Evolutionary conservation across 2,329 filamentous ascomycete species (phyloP).

Genomic region (Tolypocladium inflatum): DNA sequence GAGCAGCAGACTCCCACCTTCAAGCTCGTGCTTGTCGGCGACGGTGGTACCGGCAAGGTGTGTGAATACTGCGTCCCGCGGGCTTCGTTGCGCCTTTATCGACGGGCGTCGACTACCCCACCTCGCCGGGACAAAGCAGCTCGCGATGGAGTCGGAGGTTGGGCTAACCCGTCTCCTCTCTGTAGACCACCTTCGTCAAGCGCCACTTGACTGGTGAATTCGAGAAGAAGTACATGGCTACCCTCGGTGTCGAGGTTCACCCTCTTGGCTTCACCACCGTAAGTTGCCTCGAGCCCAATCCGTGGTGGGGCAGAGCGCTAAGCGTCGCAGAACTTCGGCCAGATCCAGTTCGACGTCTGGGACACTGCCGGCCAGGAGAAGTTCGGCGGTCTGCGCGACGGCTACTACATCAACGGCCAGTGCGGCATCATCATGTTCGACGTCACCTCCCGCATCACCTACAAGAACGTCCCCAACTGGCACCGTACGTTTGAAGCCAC

Average conservation of each 20-base stretch:
- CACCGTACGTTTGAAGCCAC: constrained; percentile 65
- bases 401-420: constrained; percentile 99
- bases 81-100: constrained; percentile 10
- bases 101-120: constrained; percentile 11
- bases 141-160: background rate
- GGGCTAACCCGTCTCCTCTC: background rate
- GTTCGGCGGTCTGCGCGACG: constrained; percentile 97
- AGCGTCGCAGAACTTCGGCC: constrained; percentile 66
- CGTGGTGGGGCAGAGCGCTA: constrained; percentile 6
- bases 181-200: constrained; percentile 98
- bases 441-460: constrained; percentile 97
- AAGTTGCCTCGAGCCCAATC: constrained; percentile 35
- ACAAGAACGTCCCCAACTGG: constrained; percentile 99
- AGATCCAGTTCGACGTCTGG: constrained; percentile 99
- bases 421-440: constrained; percentile 99
- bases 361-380: constrained; percentile 99
- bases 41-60: constrained; percentile 99
- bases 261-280: constrained; percentile 96
- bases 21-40: constrained; percentile 99
- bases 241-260: constrained; percentile 98
- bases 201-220: constrained; percentile 99
- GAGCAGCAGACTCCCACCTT: constrained; percentile 62
- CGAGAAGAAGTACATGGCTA: constrained; percentile 99
- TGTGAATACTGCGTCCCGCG: constrained; percentile 15
- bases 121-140: constrained; percentile 5